Base-by-base conservation (phyloP, 1,139 yeast genomes). In the Yamadazyma atlantica region DNA sequence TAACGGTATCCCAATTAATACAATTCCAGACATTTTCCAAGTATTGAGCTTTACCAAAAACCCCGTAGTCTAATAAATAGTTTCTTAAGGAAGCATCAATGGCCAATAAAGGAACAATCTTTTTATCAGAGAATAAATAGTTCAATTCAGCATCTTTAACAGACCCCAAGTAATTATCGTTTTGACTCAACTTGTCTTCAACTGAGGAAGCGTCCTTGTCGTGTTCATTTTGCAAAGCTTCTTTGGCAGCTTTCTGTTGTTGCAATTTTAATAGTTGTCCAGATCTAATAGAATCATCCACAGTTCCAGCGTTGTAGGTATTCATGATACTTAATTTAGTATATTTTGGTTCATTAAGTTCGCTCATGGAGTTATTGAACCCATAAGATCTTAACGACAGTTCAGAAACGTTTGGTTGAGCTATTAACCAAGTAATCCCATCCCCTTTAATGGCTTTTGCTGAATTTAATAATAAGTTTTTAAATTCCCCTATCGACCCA, bases 251-350 rank as follows among this genome's bases (percentile, higher is more conserved):
- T 44, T 62, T 62, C 43, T 65, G 70, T 47, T 58, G 58, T 42
- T 60, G 58, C 51, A 66, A 57, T 40, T 67, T 61, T 29, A 58
- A 51, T 27, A 77, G 46, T 57, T 78, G 82, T 15, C 80, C 80
- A 4, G 78, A 66, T 48, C 79, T 67, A 38, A 75, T 55, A 9
- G 73, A 61, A 50, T 75, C 80, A 48, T 74, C 76, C 30, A 87
- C 85, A 13, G 80, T 69, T 8, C 92, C 92, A 8, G 82, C 75
- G 51, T 83, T 82, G 57, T 83, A 85, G n/a, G 92, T 84, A 63
- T 84, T 85, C 38, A 84, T 65, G n/a, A 85, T 63, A 30, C 78
- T 79, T 50, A 84, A 66, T 24, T 72, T 67, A 40, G 69, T 70
- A 48, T 59, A 76, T 45, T 50, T 60, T 3, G 61, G 55, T 28